phyloP scores from a whole-genome alignment of 1,284 basidiomycete species.

The Ceratobasidium sp. region DNA sequence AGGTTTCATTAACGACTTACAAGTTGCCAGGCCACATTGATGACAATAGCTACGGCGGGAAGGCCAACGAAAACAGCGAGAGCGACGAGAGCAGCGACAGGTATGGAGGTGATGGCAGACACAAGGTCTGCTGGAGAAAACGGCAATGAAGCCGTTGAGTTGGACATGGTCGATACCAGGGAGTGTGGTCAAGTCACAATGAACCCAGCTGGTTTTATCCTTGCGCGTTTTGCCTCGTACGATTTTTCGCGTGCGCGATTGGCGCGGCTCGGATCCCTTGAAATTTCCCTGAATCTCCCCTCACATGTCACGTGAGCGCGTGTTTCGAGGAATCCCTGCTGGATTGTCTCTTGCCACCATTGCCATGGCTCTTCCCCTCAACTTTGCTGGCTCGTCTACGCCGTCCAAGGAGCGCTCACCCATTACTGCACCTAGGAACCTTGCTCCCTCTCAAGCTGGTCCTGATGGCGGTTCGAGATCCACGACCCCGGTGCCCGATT shows the following conservation, averaged over 20 bases:
- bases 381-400: slow-evolving; percentile 30
- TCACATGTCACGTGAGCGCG: slow-evolving; percentile 31
- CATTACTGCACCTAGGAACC: slow-evolving; percentile 24
- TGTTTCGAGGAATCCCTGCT: neutral
- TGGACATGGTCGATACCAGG: slow-evolving; percentile 30
- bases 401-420: slow-evolving; percentile 40
- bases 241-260: slow-evolving; percentile 37
- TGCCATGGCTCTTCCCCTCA: slow-evolving; percentile 40
- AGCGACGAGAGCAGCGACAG: slow-evolving; percentile 20
- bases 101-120: slow-evolving; percentile 2
- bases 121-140: neutral
- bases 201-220: neutral
- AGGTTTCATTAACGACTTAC: slow-evolving; percentile 55
- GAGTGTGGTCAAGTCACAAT: neutral
- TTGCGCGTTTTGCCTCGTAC: slow-evolving; percentile 26
- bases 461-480: slow-evolving; percentile 20
- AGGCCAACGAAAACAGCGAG: slow-evolving; percentile 33
- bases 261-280: slow-evolving; percentile 17
- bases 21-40: slow-evolving; percentile 72
- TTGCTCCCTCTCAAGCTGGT: slow-evolving; percentile 3
- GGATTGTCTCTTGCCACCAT: slow-evolving; percentile 3
- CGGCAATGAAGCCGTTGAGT: slow-evolving; percentile 29
- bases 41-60: slow-evolving; percentile 56
- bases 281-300: neutral
- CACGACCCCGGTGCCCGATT: slow-evolving; percentile 18